phyloP scores from a whole-genome alignment of 371 early-diverging fungal genomes.

The Rhizopus microsporus region DNA sequence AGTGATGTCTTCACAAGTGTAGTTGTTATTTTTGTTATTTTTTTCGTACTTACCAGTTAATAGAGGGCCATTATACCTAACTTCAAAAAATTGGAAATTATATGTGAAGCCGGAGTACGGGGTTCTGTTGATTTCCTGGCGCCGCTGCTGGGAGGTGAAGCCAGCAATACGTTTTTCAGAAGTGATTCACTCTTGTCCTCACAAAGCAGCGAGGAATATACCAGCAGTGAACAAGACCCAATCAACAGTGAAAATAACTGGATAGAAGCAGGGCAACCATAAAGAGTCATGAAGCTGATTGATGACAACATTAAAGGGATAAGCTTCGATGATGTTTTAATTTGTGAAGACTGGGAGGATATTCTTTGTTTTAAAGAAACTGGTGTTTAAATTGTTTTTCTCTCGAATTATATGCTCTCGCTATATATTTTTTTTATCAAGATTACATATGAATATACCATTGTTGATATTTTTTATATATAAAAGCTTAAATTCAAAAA shows the following conservation, averaged over 20 bases:
- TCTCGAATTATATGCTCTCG: background rate
- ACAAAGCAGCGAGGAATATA: background rate
- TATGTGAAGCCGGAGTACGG: background rate
- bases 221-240: constrained; percentile 1
- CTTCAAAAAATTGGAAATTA: background rate
- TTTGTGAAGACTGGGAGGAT: constrained; percentile 6
- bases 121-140: no score
- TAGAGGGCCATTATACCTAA: background rate
- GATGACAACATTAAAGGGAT: constrained; percentile 2
- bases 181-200: background rate
- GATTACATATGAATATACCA: no score
- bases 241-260: constrained; percentile 2
- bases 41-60: constrained; percentile 7
- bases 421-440: no score
- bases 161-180: background rate
- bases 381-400: background rate
- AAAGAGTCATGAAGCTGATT: constrained; percentile 2
- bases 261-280: background rate
- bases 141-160: background rate
- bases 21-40: constrained; percentile 8
- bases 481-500: no score
- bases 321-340: background rate
- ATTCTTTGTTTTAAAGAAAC: constrained; percentile 4
- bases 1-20: constrained; percentile 15
- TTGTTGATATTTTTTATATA: no score